These are phyloP conservation scores for Cadophora malorum DNA, from an alignment of 2,329 filamentous ascomycete species.

Conservation along the genomic window DNA sequence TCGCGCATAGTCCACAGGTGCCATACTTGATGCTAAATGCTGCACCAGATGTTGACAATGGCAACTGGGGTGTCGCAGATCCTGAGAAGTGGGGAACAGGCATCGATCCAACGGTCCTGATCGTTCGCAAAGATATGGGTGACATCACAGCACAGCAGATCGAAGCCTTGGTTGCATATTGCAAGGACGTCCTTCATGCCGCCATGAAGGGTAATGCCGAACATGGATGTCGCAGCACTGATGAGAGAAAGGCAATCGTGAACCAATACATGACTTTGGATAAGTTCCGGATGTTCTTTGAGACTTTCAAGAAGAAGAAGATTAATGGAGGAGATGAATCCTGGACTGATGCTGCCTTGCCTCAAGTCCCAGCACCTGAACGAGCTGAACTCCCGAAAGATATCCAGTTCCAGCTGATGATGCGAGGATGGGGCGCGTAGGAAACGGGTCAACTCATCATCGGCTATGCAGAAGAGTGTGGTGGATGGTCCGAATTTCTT, in stretches of 20 bases:
- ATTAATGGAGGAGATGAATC: not conserved
- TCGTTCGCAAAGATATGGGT: not conserved
- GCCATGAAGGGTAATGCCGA: not conserved
- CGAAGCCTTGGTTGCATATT: not conserved
- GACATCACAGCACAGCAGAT: conserved; percentile 10
- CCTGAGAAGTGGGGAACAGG: not conserved
- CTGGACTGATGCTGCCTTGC: not conserved
- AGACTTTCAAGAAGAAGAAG: conserved; percentile 7
- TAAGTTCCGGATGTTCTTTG: not conserved
- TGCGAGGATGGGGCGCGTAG: too few species aligned
- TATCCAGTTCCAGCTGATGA: too few species aligned
- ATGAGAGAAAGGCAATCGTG: too few species aligned
- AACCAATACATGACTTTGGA: not conserved
- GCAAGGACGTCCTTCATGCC: not conserved
- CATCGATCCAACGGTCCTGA: not conserved
- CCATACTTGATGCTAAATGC: conserved; percentile 1
- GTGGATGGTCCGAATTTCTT: not conserved
- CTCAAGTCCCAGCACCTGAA: not conserved
- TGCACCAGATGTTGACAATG: not conserved
- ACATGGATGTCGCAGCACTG: not conserved
- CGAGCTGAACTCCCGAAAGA: too few species aligned
- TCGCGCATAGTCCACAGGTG: not conserved
- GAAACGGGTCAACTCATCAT: too few species aligned
- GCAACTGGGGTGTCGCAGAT: not conserved
- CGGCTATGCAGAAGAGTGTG: too few species aligned